Percentiles rank a stretch among this genome's conserved stretches.
These are phyloP conservation scores for Narthecium ossifragum DNA, from an alignment of 106 monocot species.

Conservation along the genomic window DNA sequence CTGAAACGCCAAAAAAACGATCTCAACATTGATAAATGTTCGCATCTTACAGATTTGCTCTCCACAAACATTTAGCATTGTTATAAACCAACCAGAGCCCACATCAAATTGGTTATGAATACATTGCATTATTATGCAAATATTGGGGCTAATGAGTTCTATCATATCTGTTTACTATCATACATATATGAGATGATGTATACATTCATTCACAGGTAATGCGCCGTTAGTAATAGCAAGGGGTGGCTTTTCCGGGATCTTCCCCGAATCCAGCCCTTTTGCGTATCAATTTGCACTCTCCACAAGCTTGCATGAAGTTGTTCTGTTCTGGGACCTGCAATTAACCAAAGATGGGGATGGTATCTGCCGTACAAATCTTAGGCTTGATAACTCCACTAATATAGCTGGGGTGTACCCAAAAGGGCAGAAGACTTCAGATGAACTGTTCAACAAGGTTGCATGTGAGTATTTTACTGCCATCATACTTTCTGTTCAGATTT, in stretches of 20 bases:
- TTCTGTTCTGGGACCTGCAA: constrained; percentile 77
- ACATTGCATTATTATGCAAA: neutral
- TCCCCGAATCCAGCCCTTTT: constrained; percentile 62
- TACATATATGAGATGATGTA: neutral
- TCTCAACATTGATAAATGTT: neutral
- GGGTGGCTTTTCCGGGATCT: constrained; percentile 76
- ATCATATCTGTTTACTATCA: too few relatives aligned
- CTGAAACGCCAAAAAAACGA: neutral
- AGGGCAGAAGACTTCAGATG: constrained; percentile 36
- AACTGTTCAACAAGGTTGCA: constrained; percentile 50
- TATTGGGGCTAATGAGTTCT: neutral
- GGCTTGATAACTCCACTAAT: constrained; percentile 73
- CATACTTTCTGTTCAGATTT: neutral
- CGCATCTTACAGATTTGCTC: neutral
- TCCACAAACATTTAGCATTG: neutral
- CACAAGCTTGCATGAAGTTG: constrained; percentile 40
- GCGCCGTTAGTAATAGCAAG: constrained; percentile 58
- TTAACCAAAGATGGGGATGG: constrained; percentile 73
- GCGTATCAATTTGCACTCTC: constrained; percentile 54
- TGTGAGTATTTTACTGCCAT: constrained; percentile 27
- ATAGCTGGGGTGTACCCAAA: constrained; percentile 49
- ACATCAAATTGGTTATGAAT: neutral
- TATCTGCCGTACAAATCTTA: constrained; percentile 52
- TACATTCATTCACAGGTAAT: constrained; percentile 25
- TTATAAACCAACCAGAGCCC: neutral